Base-by-base conservation (phyloP, 108 stramenopile species). In the Epithemia pelagica region DNA sequence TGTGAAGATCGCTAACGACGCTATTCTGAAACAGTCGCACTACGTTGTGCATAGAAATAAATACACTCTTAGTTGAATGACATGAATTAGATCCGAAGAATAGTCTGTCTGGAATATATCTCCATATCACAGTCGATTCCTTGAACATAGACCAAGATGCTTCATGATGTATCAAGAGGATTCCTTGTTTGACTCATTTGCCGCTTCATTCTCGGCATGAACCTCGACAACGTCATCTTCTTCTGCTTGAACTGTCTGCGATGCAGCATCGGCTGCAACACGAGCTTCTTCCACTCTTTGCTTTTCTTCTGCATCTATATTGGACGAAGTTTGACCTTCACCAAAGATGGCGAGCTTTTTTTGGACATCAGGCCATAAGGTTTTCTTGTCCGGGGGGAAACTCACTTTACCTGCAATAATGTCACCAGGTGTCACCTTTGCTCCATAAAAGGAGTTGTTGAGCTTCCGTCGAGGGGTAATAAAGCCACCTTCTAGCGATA, bases 401-500 rank as follows among this genome's bases (percentile, higher is more conserved):
- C 37, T 10, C 5, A 46, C 37, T 46, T 15, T 46, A 5, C 37
- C 37, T 15, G 5, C 37, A 10, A 46, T 5, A 46, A 10, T 46
- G 15, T 46, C 37, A 15, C 10, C 37, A 10, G 37, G 37, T 46
- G 5, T 15, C 37, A 46, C 37, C 5, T 5, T 46, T 46, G 5
- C 15, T 5, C 37, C 37, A 15, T 46, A 46, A 46, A 46, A 46
- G 10, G 37, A 5, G 15, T 46, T 46, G 15, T 46, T 46, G 5
- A 15, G 10, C 15, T 10, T 15, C 15, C 15, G 56, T 18, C 7
- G 56, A 7, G 7, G 5, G 56, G 5, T 5, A 26, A 26, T 70
- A 18, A 82, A 68, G 27, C 83, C 80, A n/a, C 84, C 85, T 70
- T 89, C 91, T 5, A 92, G 54, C 28, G 78, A 73, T 23, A 83